Evolutionary conservation across 192 early-diverging fungal species (phyloP).

Genomic region (Coemansia sp.): DNA sequence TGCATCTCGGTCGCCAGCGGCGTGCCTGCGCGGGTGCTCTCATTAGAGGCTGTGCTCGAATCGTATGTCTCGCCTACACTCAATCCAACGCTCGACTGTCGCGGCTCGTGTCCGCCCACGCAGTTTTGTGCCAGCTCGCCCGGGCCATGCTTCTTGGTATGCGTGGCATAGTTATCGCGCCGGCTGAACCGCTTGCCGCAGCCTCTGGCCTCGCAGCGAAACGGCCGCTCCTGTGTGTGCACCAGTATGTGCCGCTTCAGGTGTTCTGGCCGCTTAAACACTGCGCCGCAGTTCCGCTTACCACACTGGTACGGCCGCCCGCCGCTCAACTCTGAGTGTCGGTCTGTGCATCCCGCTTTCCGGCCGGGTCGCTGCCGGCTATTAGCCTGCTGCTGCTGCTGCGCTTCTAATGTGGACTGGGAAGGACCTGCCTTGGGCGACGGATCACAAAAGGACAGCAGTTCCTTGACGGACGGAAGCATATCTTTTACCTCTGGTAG

Average conservation of each 20-base stretch:
- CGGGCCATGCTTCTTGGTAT: conserved; percentile 30
- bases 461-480: conserved; percentile 46
- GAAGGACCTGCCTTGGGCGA: neutral
- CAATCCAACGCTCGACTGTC: neutral
- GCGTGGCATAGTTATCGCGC: conserved; percentile 67
- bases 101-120: neutral
- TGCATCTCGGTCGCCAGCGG: neutral
- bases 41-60: neutral
- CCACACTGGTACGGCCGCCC: conserved; percentile 60
- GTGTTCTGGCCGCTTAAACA: conserved; percentile 82
- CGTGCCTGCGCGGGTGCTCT: neutral
- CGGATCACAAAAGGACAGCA: conserved; percentile 37
- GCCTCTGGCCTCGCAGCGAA: conserved; percentile 63
- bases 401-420: too few relatives aligned
- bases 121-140: neutral
- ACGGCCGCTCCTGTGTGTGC: conserved; percentile 87
- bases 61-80: conserved; percentile 1
- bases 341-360: conserved; percentile 31
- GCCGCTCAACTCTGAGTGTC: conserved; percentile 24
- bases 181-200: conserved; percentile 85
- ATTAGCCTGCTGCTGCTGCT: neutral
- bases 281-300: conserved; percentile 58
- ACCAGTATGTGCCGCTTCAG: conserved; percentile 83
- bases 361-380: conserved; percentile 37
- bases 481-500: conserved; percentile 2